Base-by-base conservation (phyloP, 1,284 basidiomycete genomes). In the Schizophyllum commune region DNA sequence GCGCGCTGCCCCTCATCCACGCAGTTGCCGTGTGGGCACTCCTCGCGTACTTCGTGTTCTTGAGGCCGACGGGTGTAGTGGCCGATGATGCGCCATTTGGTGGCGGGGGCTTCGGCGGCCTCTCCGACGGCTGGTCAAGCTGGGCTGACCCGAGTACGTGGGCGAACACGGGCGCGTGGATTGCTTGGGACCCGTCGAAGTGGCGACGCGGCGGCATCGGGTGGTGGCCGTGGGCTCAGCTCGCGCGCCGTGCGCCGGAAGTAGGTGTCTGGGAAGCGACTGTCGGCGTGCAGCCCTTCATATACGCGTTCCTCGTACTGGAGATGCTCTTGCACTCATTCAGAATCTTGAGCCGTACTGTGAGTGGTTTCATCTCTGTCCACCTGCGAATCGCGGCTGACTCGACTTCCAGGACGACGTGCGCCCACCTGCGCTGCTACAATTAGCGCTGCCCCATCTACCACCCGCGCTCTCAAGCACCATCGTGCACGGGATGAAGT, bases 291-390 rank as follows among this genome's bases (percentile, higher is more conserved):
- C 64, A 91, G 89, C 84, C 87, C 0, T 90, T 92, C 75, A 89
- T 91, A 71, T 89, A 86, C 84, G 85, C 82, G 17, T 91, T 92
- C 65, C 81, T 83, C 52, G 86, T 89, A 0, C 69, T 91, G 4
- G 81, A 91, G 65, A 76, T 91, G 19, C 77, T 79, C 13, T 68
- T 92, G 56, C 88, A 91, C 66, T 89, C 89, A 15, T 69, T 85
- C 65, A 82, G 85, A 60, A 83, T 91, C 72, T 84, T 88, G 68
- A 80, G 79, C 17, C 83, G 83, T 64, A 79, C 86, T 61, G 89
- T 90, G 67, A 68, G 88, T 80, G 5, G 58, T 17, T 17, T 9
- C 22, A 58, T 55, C 47, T 4, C 53, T 54, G 5, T 51, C 19
- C 56, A 27, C 27, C 2, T 5, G 27, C 27, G 27, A 27, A 27